A percentile compares a stretch with the other conserved stretches of the same genome.
Evolutionary conservation across 2,329 filamentous ascomycete species (phyloP).

Genomic region (Ambrosiella xylebori): DNA sequence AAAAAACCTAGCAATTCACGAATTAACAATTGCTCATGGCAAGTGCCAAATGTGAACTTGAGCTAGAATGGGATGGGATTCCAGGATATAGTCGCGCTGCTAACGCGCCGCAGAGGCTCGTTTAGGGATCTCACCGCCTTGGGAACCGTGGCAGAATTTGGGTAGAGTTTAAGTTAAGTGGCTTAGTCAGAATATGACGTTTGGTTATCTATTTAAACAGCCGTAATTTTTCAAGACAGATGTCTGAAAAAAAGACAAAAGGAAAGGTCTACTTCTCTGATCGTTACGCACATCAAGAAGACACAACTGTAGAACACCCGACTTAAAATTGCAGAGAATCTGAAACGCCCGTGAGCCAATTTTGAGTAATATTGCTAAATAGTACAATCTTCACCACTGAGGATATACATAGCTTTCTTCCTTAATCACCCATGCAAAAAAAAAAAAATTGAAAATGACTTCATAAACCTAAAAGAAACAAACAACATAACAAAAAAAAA

Average conservation of each 20-base stretch:
- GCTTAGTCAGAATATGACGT: background rate
- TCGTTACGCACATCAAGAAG: too few species aligned
- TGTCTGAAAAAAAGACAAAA: background rate
- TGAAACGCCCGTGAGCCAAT: too few species aligned
- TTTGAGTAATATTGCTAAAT: too few species aligned
- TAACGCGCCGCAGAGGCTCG: conserved; percentile 1
- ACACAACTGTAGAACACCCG: too few species aligned
- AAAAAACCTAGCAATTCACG: background rate
- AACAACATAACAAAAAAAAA: background rate
- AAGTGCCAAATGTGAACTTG: too few species aligned
- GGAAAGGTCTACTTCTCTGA: too few species aligned
- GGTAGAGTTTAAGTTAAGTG: background rate
- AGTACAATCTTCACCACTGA: too few species aligned
- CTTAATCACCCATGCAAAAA: background rate
- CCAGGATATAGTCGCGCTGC: background rate
- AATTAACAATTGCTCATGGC: background rate
- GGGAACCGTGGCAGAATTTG: background rate
- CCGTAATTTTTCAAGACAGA: background rate
- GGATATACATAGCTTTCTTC: too few species aligned
- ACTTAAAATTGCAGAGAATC: too few species aligned
- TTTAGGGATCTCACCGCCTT: conserved; percentile 1
- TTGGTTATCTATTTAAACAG: background rate
- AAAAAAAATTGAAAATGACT: background rate
- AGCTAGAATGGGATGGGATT: background rate
- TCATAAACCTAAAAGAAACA: background rate